These are phyloP conservation scores for Thermomucor indicae-seudaticae DNA, from an alignment of 371 early-diverging fungal species.

Conservation along the genomic window DNA sequence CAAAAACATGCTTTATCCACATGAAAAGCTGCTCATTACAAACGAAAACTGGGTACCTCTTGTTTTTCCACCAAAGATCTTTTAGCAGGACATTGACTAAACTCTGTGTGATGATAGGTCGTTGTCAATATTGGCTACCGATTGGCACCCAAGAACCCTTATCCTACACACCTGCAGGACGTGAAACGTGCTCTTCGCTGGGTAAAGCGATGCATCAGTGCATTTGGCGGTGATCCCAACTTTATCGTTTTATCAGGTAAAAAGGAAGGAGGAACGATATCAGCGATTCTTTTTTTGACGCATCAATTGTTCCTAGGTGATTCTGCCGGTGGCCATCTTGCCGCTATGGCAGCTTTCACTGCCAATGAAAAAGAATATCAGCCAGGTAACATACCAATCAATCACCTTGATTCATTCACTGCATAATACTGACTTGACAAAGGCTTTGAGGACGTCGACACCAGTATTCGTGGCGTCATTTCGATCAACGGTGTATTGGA, in stretches of 20 bases:
- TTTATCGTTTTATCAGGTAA: slow-evolving; percentile 60
- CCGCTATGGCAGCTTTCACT: slow-evolving; percentile 63
- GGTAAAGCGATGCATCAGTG: slow-evolving; percentile 54
- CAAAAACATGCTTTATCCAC: slow-evolving; percentile 46
- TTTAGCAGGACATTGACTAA: too few species aligned
- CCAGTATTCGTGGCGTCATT: slow-evolving; percentile 55
- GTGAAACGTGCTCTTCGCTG: slow-evolving; percentile 74
- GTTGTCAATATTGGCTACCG: slow-evolving; percentile 69
- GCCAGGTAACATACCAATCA: slow-evolving; percentile 18
- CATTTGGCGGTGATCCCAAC: slow-evolving; percentile 68
- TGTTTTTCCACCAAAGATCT: not conserved
- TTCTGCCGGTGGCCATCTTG: slow-evolving; percentile 69
- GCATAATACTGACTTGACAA: not conserved
- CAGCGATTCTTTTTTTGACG: not conserved
- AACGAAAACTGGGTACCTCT: slow-evolving; percentile 31
- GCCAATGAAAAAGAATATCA: slow-evolving; percentile 59
- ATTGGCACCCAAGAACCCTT: slow-evolving; percentile 48
- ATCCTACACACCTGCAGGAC: slow-evolving; percentile 65
- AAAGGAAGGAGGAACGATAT: not conserved
- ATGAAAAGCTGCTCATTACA: slow-evolving; percentile 31
- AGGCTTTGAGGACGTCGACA: slow-evolving; percentile 70
- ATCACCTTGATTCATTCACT: not conserved
- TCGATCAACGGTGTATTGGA: slow-evolving; percentile 47
- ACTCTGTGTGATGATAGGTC: too few species aligned
- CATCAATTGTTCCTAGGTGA: slow-evolving; percentile 30